These are phyloP conservation scores for Gilbertella persicaria DNA, from an alignment of 371 early-diverging fungal species.

Conservation along the genomic window DNA sequence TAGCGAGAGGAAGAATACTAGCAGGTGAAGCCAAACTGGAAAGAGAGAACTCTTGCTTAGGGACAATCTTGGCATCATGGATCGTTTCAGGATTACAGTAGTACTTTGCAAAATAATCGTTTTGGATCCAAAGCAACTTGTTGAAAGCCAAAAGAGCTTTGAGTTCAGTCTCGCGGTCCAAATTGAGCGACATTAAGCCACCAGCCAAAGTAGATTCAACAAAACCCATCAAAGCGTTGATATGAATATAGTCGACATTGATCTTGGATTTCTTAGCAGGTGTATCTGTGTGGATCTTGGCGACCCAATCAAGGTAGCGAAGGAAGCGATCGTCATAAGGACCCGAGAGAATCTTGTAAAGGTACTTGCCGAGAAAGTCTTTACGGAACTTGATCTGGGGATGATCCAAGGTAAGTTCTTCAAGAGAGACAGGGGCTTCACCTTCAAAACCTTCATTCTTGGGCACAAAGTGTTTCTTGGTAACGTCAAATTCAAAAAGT, in stretches of 20 bases:
- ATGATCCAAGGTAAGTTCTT: constrained; percentile 57
- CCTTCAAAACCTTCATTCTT: constrained; percentile 72
- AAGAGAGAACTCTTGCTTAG: not conserved
- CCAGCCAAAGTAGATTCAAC: constrained; percentile 67
- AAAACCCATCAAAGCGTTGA: constrained; percentile 77
- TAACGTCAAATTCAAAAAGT: constrained; percentile 64
- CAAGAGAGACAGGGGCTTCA: constrained; percentile 39
- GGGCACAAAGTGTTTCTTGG: constrained; percentile 63
- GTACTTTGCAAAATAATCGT: constrained; percentile 81
- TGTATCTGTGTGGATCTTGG: constrained; percentile 68
- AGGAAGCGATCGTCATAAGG: constrained; percentile 76
- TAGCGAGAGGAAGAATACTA: constrained; percentile 23
- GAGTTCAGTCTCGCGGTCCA: constrained; percentile 60
- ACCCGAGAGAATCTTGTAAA: constrained; percentile 70
- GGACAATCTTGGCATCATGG: not conserved
- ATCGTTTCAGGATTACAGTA: constrained; percentile 54
- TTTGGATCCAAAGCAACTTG: constrained; percentile 90
- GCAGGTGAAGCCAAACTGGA: constrained; percentile 8
- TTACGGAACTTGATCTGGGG: constrained; percentile 85
- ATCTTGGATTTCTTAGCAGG: constrained; percentile 75
- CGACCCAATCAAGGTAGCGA: constrained; percentile 79
- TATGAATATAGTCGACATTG: constrained; percentile 84
- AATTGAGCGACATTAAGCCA: constrained; percentile 59
- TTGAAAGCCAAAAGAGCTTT: constrained; percentile 72
- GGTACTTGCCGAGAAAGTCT: constrained; percentile 72